Conservation (phyloP, 805 yeast genomes). For the Wickerhamiella galacta region DNA sequence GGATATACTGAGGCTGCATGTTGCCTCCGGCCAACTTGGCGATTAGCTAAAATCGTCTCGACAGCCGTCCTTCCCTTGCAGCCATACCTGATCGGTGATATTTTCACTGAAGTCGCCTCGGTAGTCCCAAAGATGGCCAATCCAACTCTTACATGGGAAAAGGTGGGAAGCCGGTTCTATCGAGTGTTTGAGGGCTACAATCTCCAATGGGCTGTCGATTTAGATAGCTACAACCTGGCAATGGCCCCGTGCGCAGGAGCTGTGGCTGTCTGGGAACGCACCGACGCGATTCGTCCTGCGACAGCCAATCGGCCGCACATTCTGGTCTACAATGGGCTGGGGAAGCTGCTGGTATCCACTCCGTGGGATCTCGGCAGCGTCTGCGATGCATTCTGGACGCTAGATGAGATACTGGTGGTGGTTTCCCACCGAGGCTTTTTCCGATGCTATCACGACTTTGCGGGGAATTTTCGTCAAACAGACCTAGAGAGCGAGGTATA, state of each 20-base stretch:
- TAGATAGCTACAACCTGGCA: conserved; percentile 30
- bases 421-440: conserved; percentile 36
- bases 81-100: too few relatives aligned
- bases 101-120: too few relatives aligned
- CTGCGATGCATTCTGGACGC: conserved; percentile 36
- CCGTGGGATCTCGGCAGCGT: conserved; percentile 34
- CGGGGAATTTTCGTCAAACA: conserved; percentile 37
- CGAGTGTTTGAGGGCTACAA: conserved; percentile 41
- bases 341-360: conserved; percentile 14
- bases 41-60: too few relatives aligned
- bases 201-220: conserved; percentile 33
- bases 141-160: conserved; percentile 49
- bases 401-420: conserved; percentile 38
- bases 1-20: conserved; percentile 30
- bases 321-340: conserved; percentile 20
- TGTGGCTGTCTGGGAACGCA: conserved; percentile 28
- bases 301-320: conserved; percentile 10
- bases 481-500: conserved; percentile 1
- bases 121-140: too few relatives aligned
- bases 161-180: conserved; percentile 54
- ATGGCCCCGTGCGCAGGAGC: conserved; percentile 39
- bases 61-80: too few relatives aligned
- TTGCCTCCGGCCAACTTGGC: too few relatives aligned
- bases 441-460: conserved; percentile 46
- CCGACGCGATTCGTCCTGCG: conserved; percentile 7